Evolutionary conservation across 2,329 filamentous ascomycete genomes (phyloP).

Genomic region (Fusarium nygamai): DNA sequence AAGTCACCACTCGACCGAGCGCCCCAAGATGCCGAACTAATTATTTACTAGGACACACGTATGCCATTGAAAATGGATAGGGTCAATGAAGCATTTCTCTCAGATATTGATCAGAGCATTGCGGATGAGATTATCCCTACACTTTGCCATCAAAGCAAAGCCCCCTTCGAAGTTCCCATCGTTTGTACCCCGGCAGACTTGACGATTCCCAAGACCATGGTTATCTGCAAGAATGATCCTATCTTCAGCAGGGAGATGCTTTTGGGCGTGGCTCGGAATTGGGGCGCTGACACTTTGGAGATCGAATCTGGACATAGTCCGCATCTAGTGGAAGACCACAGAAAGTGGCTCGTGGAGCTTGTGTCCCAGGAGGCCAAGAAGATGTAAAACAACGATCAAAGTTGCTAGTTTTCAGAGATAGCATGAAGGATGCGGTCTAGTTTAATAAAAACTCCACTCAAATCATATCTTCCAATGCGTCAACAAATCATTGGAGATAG

Average conservation of each 20-base stretch:
- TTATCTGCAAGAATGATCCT: conserved; percentile 12
- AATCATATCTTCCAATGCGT: not conserved
- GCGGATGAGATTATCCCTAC: not conserved
- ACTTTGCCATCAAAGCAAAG: conserved; percentile 21
- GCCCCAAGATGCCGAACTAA: not conserved
- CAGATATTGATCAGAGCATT: conserved; percentile 8
- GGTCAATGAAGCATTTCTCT: conserved; percentile 14
- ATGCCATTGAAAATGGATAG: conserved; percentile 4
- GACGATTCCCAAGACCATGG: not conserved
- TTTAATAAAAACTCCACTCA: not conserved
- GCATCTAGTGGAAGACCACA: conserved; percentile 11
- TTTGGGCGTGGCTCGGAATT: not conserved
- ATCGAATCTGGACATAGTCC: conserved; percentile 32
- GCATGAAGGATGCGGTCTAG: not conserved
- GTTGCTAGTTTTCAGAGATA: accelerated
- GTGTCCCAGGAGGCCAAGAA: not conserved
- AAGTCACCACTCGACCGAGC: not conserved
- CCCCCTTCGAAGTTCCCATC: conserved; percentile 7
- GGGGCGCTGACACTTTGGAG: conserved; percentile 13
- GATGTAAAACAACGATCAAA: not conserved
- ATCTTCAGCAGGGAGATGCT: conserved; percentile 9
- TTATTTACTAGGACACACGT: not conserved
- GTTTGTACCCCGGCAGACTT: conserved; percentile 4
- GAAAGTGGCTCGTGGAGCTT: conserved; percentile 8
- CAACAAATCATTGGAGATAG: not conserved